Evolutionary conservation across 2,329 filamentous ascomycete species (phyloP).

Genomic region (Neofusicoccum kwambonambiense): DNA sequence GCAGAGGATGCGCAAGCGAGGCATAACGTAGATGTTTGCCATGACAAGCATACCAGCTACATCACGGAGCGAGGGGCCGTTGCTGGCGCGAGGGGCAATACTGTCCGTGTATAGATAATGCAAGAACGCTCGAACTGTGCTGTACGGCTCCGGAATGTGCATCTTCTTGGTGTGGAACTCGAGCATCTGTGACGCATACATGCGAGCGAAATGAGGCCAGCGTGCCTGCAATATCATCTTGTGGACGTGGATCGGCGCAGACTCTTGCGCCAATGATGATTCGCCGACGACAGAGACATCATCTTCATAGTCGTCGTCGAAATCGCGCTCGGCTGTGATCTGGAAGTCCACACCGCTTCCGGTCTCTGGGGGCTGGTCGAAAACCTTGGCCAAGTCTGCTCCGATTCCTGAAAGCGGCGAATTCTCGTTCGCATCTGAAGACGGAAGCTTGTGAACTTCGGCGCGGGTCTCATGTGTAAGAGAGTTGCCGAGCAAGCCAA

Average conservation of each 20-base stretch:
- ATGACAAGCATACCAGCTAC: slow-evolving; percentile 94
- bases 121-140: slow-evolving; percentile 88
- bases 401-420: slow-evolving; percentile 67
- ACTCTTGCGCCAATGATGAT: slow-evolving; percentile 32
- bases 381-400: slow-evolving; percentile 79
- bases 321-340: slow-evolving; percentile 83
- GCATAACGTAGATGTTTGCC: slow-evolving; percentile 98
- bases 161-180: slow-evolving; percentile 97
- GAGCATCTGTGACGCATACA: slow-evolving; percentile 92
- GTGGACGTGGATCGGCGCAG: slow-evolving; percentile 84
- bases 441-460: slow-evolving; percentile 34
- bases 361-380: slow-evolving; percentile 79
- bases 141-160: slow-evolving; percentile 96
- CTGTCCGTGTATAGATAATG: slow-evolving; percentile 97
- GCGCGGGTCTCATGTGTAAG: slow-evolving; percentile 47
- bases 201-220: slow-evolving; percentile 92
- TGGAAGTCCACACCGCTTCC: slow-evolving; percentile 88
- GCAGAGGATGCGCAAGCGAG: slow-evolving; percentile 84
- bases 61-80: slow-evolving; percentile 67
- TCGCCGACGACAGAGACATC: slow-evolving; percentile 42
- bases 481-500: slow-evolving; percentile 84
- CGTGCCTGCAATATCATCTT: slow-evolving; percentile 90
- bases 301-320: slow-evolving; percentile 67
- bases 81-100: slow-evolving; percentile 53
- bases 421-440: slow-evolving; percentile 52